Evolutionary conservation across 768 basidiomycete genomes (phyloP).

Genomic region (Thelephora ganbajun): DNA sequence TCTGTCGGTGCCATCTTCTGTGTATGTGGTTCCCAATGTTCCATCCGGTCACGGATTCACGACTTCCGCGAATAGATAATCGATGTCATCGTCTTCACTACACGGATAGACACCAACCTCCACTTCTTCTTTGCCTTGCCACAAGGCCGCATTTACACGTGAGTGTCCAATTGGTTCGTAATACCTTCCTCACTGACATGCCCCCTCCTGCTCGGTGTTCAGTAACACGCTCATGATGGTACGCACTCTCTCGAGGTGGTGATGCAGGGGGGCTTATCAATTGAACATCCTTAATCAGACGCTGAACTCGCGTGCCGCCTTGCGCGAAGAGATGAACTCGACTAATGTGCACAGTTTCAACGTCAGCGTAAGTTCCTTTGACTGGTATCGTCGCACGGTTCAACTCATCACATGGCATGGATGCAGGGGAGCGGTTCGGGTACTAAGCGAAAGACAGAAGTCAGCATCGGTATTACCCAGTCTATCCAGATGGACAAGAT

Average conservation of each 20-base stretch:
- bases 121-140: conserved; percentile 20
- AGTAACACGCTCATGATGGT: background rate
- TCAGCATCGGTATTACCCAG: background rate
- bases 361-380: background rate
- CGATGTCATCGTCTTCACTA: background rate
- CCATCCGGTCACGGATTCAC: background rate
- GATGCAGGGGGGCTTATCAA: background rate
- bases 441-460: background rate
- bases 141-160: background rate
- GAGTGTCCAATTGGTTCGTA: background rate
- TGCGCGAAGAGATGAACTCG: background rate
- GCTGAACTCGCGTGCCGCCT: background rate
- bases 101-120: conserved; percentile 12
- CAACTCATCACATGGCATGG: background rate
- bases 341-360: background rate
- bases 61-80: background rate
- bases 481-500: background rate
- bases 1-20: conserved; percentile 19
- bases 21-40: conserved; percentile 10
- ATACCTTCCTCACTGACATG: background rate
- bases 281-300: background rate
- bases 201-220: background rate
- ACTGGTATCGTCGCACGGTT: background rate
- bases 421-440: background rate
- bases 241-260: background rate